Evolutionary conservation across 108 stramenopile species (phyloP).

Genomic region (Pseudonitzschia pungens): DNA sequence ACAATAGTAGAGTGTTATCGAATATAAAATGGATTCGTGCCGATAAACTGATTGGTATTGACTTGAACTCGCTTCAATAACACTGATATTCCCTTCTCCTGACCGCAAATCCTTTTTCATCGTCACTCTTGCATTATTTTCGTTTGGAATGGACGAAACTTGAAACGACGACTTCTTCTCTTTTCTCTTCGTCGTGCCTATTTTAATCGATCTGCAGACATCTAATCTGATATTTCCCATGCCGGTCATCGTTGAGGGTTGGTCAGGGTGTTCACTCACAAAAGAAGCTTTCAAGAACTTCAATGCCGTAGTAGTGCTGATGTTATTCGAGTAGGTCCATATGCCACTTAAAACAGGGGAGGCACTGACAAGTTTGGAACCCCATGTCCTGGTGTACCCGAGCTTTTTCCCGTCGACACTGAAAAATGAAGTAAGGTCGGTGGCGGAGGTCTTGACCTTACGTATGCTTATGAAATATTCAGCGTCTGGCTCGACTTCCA

Average conservation of each 20-base stretch:
- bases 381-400: not conserved
- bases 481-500: constrained; percentile 19
- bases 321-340: not conserved
- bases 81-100: not conserved
- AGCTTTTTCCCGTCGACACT: not conserved
- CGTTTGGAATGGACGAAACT: not conserved
- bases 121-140: not conserved
- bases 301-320: not conserved
- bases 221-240: not conserved
- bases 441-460: not conserved
- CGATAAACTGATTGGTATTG: not conserved
- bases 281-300: constrained; percentile 6
- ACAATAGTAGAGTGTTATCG: constrained; percentile 3
- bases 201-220: not conserved
- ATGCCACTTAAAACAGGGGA: not conserved
- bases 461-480: constrained; percentile 24
- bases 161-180: not conserved
- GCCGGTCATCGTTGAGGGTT: not conserved
- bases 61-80: not conserved
- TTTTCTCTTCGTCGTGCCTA: not conserved
- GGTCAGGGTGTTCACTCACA: not conserved
- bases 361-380: not conserved
- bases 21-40: not conserved
- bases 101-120: constrained; percentile 4
- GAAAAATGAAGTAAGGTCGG: not conserved